Conservation (phyloP, 257 asterid genomes). For the Primulina tabacum region DNA sequence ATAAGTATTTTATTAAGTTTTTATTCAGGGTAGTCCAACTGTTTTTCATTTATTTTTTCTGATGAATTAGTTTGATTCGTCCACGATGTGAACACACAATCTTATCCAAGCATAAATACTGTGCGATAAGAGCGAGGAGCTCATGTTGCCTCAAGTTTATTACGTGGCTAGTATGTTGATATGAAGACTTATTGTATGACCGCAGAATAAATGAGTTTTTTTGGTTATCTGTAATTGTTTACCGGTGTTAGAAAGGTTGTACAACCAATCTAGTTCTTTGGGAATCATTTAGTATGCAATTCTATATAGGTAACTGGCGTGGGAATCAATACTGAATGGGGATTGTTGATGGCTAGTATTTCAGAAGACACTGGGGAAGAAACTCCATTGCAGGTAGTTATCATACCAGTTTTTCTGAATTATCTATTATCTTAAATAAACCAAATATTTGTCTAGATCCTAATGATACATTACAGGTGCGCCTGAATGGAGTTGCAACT, state of each 20-base stretch:
- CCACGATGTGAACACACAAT: background rate
- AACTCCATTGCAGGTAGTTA: slow-evolving; percentile 89
- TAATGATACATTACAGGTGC: slow-evolving; percentile 53
- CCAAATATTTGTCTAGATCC: slow-evolving; percentile 11
- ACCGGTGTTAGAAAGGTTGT: background rate
- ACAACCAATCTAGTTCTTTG: slow-evolving; percentile 17
- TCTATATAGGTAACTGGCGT: slow-evolving; percentile 76
- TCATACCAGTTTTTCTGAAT: slow-evolving; percentile 17
- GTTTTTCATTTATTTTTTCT: slow-evolving; percentile 1
- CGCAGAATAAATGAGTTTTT: slow-evolving; percentile 1
- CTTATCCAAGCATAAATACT: background rate
- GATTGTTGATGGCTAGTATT: slow-evolving; percentile 91
- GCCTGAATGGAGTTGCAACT: slow-evolving; percentile 95
- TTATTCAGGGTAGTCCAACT: background rate
- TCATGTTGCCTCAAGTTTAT: background rate
- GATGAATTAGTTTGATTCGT: background rate
- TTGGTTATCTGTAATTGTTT: slow-evolving; percentile 7
- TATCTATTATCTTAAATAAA: background rate
- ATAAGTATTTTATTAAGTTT: background rate
- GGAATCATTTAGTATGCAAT: slow-evolving; percentile 1
- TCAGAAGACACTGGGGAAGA: slow-evolving; percentile 98
- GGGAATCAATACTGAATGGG: slow-evolving; percentile 97
- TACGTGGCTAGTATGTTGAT: background rate
- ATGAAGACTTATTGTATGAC: slow-evolving; percentile 1
- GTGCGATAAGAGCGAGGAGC: background rate